These are phyloP conservation scores for Xylariaceae sp. DNA, from an alignment of 2,329 filamentous ascomycete genomes.

Conservation along the genomic window DNA sequence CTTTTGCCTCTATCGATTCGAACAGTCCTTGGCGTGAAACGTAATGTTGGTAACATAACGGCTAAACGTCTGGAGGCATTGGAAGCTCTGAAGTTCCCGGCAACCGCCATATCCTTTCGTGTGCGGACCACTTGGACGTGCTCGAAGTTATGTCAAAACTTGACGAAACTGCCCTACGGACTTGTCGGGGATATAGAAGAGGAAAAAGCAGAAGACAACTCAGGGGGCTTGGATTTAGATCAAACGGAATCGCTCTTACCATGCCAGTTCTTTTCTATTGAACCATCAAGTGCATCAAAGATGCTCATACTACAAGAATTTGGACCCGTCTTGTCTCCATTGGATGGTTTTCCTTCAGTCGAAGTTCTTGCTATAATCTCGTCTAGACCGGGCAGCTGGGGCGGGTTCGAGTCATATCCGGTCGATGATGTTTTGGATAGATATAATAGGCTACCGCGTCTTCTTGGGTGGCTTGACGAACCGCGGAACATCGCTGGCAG, in stretches of 20 bases:
- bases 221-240: not conserved
- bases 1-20: not conserved
- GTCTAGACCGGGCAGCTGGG: constrained; percentile 27
- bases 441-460: constrained; percentile 19
- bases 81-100: not conserved
- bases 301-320: constrained; percentile 12
- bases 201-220: not conserved
- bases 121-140: not conserved
- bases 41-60: not conserved
- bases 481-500: not conserved
- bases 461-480: constrained; percentile 2
- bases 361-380: constrained; percentile 9
- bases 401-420: constrained; percentile 9
- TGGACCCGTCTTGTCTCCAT: constrained; percentile 2
- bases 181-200: not conserved
- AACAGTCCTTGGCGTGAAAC: not conserved
- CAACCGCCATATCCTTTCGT: not conserved
- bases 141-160: not conserved
- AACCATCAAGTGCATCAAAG: constrained; percentile 12
- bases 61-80: not conserved
- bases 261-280: not conserved
- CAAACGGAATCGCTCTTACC: constrained; percentile 10
- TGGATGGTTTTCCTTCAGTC: not conserved
- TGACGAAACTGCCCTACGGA: not conserved
- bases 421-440: constrained; percentile 7